phyloP scores from a whole-genome alignment of 2,329 filamentous ascomycete species.

The Aurifilum marmelostoma region DNA sequence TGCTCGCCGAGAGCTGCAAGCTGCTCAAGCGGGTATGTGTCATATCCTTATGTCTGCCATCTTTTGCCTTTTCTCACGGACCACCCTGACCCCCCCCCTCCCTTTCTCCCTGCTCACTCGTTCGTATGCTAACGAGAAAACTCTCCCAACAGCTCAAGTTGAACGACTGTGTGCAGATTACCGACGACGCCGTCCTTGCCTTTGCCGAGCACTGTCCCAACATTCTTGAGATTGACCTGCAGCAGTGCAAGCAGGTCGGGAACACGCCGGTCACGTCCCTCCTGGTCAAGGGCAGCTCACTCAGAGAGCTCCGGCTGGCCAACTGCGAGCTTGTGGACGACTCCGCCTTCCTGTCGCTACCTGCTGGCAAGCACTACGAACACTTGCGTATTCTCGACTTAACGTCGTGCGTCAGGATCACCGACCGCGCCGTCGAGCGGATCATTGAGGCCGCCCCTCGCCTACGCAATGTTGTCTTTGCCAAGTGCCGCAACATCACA shows the following conservation, averaged over 20 bases:
- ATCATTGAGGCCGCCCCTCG: slow-evolving; percentile 87
- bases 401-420: slow-evolving; percentile 82
- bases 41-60: neutral
- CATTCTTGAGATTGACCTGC: slow-evolving; percentile 94
- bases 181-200: slow-evolving; percentile 78
- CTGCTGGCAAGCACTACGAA: slow-evolving; percentile 72
- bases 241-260: slow-evolving; percentile 79
- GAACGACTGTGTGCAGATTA: slow-evolving; percentile 86
- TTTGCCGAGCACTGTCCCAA: slow-evolving; percentile 89
- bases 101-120: neutral
- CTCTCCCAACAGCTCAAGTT: slow-evolving; percentile 74
- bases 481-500: slow-evolving; percentile 92
- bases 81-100: neutral
- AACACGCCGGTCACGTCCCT: slow-evolving; percentile 83
- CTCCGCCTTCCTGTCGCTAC: slow-evolving; percentile 81
- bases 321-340: slow-evolving; percentile 86
- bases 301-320: slow-evolving; percentile 88
- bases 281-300: slow-evolving; percentile 73
- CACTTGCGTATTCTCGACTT: slow-evolving; percentile 91
- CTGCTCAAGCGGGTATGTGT: slow-evolving; percentile 82
- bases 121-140: slow-evolving; percentile 7
- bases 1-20: slow-evolving; percentile 78
- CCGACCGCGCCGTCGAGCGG: slow-evolving; percentile 83
- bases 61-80: neutral
- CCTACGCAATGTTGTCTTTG: slow-evolving; percentile 87